Evolutionary conservation across 208 protist genomes (phyloP), one percentile per base, ranked within the genome.

Genomic region (Crithidia sp.): DNA sequence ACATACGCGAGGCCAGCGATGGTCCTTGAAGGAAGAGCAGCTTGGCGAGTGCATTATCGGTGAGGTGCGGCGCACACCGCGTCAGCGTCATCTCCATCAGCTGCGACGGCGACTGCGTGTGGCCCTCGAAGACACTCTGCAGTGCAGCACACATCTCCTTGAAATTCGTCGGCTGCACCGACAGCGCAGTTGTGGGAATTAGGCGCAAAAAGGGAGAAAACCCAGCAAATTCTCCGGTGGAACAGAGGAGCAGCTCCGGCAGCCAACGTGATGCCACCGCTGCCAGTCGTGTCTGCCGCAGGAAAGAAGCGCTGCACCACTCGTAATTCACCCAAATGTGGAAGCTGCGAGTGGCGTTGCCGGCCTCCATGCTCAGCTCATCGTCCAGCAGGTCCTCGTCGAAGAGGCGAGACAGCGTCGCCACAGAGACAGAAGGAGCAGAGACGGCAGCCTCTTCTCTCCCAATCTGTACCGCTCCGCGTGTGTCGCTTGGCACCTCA

Each of bases 291-390:
- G 82, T 69, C 67, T 94, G 87, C 19, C 83, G 88, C 7, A 54
- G 61, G 67, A 92, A 91, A 2, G 89, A 90, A 0, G 89, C 87
- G 63, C 85, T 87, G 40, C 74, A 62, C 87, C 89, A 94, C 44
- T 87, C 83, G 16, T 88, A 81, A 40, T 69, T 76, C 12, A 92
- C 76, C 82, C 87, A 91, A 36, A 90, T 78, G 65, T 70, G 49
- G 67, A 92, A 94, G 19, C 87, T 83, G n/a, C 56, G 68, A 41
- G 87, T 94, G 41, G 83, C 76, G 63, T 84, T 94, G 50, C 87
- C 83, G 13, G 83, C 66, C 56, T 81, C 80, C 10, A 68, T 28
- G 58, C 60, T 59, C 13, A 74, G 47, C 28, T 79, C 74, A 13
- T 79, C 74, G 17, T 74, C 55, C 0, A 79, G 47, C 12, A 79